phyloP scores from a whole-genome alignment of 768 basidiomycete species.

The Leccinum truebloodii region DNA sequence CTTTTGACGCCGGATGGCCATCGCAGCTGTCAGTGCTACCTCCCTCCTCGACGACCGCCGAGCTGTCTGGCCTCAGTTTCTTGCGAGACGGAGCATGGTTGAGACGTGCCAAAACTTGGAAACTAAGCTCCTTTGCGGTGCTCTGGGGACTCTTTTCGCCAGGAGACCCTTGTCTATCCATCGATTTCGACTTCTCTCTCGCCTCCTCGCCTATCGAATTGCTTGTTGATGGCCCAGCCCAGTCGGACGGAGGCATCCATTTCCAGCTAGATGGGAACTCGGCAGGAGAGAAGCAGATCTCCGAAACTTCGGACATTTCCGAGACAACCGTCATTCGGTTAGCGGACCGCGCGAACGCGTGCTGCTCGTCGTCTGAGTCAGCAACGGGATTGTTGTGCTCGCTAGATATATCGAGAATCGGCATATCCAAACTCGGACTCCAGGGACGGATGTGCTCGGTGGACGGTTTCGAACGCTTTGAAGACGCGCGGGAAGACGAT shows the following conservation, averaged over 20 bases:
- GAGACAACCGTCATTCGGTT: neutral
- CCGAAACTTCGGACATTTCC: neutral
- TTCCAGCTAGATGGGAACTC: neutral
- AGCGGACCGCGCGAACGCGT: neutral
- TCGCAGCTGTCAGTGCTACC: neutral
- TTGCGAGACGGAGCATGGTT: slow-evolving; percentile 3
- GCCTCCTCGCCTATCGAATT: neutral
- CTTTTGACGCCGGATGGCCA: neutral
- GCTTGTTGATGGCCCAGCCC: slow-evolving; percentile 22
- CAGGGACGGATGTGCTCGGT: neutral
- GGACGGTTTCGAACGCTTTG: neutral
- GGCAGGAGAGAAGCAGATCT: neutral
- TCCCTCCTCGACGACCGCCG: neutral
- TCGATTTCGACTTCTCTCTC: neutral
- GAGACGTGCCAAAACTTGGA: neutral
- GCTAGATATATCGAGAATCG: neutral
- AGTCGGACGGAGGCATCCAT: slow-evolving; percentile 28
- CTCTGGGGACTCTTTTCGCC: slow-evolving; percentile 5
- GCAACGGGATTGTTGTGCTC: neutral
- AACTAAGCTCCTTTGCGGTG: neutral
- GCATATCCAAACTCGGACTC: neutral
- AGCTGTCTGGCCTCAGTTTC: neutral
- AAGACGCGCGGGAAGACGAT: neutral
- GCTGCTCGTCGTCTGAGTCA: neutral
- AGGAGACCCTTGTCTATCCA: neutral